Percentiles rank a stretch among this genome's conserved stretches.
These are phyloP conservation scores for Glycine soja DNA, from an alignment of 306 rosid species.

Conservation along the genomic window DNA sequence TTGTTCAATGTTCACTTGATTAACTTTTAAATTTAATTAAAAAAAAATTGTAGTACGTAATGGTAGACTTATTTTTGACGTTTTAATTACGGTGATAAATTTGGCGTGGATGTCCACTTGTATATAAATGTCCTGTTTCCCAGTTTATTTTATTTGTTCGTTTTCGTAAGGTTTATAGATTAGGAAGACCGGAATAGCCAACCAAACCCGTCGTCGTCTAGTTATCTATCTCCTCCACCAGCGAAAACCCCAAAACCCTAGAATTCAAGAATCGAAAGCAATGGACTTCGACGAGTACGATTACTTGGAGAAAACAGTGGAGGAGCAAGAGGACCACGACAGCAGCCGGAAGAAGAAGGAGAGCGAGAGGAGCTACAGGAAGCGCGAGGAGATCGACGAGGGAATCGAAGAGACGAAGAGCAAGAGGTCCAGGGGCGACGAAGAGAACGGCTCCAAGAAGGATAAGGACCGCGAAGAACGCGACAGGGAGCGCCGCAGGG, in stretches of 20 bases:
- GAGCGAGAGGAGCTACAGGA: constrained; percentile 67
- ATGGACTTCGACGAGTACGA: constrained; percentile 99
- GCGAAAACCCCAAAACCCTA: constrained; percentile 56
- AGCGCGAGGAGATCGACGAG: constrained; percentile 70
- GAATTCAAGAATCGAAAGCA: constrained; percentile 33
- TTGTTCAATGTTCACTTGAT: no score
- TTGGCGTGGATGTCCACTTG: no score
- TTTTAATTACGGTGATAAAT: no score
- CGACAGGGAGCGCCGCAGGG: constrained; percentile 61
- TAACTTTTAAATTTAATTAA: no score
- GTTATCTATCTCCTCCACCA: not conserved
- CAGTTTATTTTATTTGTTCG: no score
- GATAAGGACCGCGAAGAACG: constrained; percentile 61
- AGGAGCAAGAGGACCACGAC: constrained; percentile 72
- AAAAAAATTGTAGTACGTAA: no score
- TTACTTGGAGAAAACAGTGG: constrained; percentile 94
- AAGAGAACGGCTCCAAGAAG: constrained; percentile 71
- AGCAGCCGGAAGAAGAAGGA: constrained; percentile 62
- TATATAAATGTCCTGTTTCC: no score
- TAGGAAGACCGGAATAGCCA: not conserved
- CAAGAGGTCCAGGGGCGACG: constrained; percentile 67
- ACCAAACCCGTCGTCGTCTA: not conserved
- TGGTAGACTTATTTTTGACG: no score
- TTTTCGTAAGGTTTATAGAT: not conserved
- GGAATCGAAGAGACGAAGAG: constrained; percentile 59